phyloP scores from a whole-genome alignment of 2,329 filamentous ascomycete species.

The Colletotrichum sp. region DNA sequence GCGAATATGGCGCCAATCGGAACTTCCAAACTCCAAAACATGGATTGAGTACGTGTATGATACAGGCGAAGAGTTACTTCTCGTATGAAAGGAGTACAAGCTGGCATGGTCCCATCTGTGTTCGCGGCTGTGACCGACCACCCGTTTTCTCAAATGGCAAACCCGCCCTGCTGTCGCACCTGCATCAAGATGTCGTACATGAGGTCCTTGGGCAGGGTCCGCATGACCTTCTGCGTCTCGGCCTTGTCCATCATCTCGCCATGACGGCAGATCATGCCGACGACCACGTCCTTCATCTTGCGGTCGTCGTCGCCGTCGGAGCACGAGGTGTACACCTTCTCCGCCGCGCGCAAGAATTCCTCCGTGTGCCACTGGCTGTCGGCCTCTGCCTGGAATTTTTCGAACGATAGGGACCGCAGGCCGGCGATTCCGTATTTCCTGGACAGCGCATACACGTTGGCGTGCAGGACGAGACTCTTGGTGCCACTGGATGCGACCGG shows the following conservation, averaged over 20 bases:
- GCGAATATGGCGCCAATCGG: background rate
- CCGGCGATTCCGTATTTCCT: constrained; percentile 2
- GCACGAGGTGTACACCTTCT: background rate
- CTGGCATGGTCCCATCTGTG: background rate
- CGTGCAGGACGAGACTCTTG: constrained; percentile 1
- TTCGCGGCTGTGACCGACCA: background rate
- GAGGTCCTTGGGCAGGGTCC: constrained; percentile 3
- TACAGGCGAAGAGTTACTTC: background rate
- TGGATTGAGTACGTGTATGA: background rate
- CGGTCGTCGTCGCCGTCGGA: background rate
- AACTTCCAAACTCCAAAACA: background rate
- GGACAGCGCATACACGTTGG: constrained; percentile 5
- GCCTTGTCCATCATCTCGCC: constrained; percentile 1
- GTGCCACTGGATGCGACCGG: no score
- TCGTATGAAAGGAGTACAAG: background rate
- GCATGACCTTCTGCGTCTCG: constrained; percentile 5
- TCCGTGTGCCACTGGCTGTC: constrained; percentile 13
- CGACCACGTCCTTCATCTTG: constrained; percentile 5
- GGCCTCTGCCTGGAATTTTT: constrained; percentile 1
- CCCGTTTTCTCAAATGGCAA: background rate
- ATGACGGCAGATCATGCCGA: constrained; percentile 5
- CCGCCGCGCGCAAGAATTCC: constrained; percentile 3
- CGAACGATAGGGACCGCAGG: background rate
- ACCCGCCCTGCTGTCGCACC: background rate
- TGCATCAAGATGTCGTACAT: constrained; percentile 8